phyloP scores from a whole-genome alignment of 768 basidiomycete species.

The Mycena maculata region DNA sequence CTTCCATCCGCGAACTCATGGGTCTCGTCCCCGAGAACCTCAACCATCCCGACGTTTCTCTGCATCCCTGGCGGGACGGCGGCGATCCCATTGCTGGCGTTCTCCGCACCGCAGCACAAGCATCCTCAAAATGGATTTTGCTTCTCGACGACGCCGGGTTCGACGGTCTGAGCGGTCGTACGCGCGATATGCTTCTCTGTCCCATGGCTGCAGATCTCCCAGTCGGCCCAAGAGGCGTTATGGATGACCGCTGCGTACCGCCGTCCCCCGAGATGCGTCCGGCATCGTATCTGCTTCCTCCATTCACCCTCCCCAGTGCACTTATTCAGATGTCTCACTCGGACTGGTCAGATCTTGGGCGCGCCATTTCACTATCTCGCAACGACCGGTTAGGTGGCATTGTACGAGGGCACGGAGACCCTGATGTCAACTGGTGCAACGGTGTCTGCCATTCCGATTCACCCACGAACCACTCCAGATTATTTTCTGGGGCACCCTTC shows the following conservation, averaged over 20 bases:
- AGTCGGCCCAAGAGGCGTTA: constrained; percentile 55
- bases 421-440: constrained; percentile 27
- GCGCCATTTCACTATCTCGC: constrained; percentile 37
- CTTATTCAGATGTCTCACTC: constrained; percentile 38
- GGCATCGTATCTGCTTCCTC: constrained; percentile 68
- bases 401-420: constrained; percentile 30
- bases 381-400: constrained; percentile 33
- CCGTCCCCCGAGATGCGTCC: constrained; percentile 46
- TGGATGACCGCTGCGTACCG: constrained; percentile 44
- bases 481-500: too few species aligned
- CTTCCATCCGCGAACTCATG: constrained; percentile 48
- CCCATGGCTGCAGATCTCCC: constrained; percentile 51
- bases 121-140: constrained; percentile 62
- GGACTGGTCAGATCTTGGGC: constrained; percentile 38
- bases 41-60: constrained; percentile 56
- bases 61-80: constrained; percentile 46
- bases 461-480: too few species aligned
- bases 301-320: constrained; percentile 61
- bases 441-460: background rate
- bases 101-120: constrained; percentile 51
- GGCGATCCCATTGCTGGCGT: constrained; percentile 39
- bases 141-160: constrained; percentile 63
- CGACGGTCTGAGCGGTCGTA: constrained; percentile 43
- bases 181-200: constrained; percentile 54
- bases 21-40: constrained; percentile 36